Evolutionary conservation across 148 eudicot species (phyloP), one percentile per base, ranked within the genome.

Genomic region (Camellia granthamiana): DNA sequence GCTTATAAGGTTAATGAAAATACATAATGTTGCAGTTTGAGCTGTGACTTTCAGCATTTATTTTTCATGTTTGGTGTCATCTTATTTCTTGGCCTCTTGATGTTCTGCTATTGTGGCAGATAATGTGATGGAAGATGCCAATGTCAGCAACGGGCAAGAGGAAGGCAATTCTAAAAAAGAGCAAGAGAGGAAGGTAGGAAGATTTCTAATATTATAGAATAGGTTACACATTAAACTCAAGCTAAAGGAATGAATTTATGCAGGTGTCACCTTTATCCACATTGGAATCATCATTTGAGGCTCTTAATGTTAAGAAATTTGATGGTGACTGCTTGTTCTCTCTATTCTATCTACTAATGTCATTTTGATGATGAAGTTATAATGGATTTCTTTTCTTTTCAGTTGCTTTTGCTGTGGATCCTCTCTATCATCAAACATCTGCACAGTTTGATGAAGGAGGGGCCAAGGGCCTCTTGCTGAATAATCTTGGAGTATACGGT

Each of bases 201-300:
- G 19, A 61, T 71, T 47, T 65, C 30, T 74, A 38, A 9, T 77
- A 18, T 11, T 23, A 47, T 8, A 2, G 43, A 49, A 18, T 18
- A 41, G 3, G 0, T 41, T 59, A 1, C 1, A n/a, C 56, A 18
- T 2, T 42, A 6, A 62, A 49, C 56, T 51, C 67, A 74, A 49
- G 82, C 79, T 63, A 75, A 41, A 5, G 69, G 44, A 9, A n/a
- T 41, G 30, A 13, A 62, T 73, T n/a, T 75, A 14, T 90, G 87
- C 92, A 95, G 98, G 58, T 91, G 77, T 91, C 98, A 68, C 98
- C 98, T 79, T 86, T 90, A 47, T 85, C 98, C 74, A 95, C 98
- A 15, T 83, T 95, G 88, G 98, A 95, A 82, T 86, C 98, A 77
- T 90, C 97, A 63, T 92, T 92, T 81, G 98, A 93, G 38, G 81